phyloP scores from a whole-genome alignment of 1,284 basidiomycete species.

The Tetrapyrgos nigripes region DNA sequence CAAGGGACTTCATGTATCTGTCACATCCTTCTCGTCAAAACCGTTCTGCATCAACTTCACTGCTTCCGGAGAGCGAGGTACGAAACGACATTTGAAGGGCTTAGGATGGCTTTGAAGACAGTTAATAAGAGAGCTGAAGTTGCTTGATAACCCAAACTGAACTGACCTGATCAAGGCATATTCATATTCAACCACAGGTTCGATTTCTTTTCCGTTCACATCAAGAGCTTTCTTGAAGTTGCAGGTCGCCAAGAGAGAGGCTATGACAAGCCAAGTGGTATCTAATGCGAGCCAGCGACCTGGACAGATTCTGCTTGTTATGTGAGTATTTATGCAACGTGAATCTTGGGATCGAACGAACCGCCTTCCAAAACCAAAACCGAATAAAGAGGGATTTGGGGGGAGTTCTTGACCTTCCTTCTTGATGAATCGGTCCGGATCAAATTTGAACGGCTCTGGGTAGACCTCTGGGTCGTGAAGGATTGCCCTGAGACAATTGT shows the following conservation, averaged over 20 bases:
- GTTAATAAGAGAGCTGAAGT: neutral
- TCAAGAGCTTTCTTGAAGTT: constrained; percentile 12
- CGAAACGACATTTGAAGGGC: neutral
- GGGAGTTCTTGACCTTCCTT: constrained; percentile 33
- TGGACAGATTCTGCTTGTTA: constrained; percentile 43
- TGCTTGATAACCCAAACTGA: neutral
- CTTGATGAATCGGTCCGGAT: constrained; percentile 43
- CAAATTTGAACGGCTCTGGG: constrained; percentile 42
- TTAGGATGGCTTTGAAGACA: constrained; percentile 6
- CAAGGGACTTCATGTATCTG: no score
- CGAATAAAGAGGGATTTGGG: constrained; percentile 42
- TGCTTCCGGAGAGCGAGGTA: constrained; percentile 1
- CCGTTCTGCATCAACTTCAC: no score
- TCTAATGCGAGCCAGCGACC: constrained; percentile 42
- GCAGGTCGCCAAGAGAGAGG: constrained; percentile 9
- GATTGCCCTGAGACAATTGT: constrained; percentile 38
- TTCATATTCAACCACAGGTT: constrained; percentile 3
- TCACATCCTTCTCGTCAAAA: no score
- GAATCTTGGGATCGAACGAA: constrained; percentile 23
- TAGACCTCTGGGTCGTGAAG: constrained; percentile 37
- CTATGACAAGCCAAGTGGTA: constrained; percentile 11
- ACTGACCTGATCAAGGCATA: constrained; percentile 10
- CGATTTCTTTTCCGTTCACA: constrained; percentile 10
- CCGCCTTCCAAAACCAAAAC: constrained; percentile 55
- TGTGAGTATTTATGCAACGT: constrained; percentile 2